These are phyloP conservation scores for Pseudonitzschia delicatissima DNA, from an alignment of 108 stramenopile species.

Conservation along the genomic window DNA sequence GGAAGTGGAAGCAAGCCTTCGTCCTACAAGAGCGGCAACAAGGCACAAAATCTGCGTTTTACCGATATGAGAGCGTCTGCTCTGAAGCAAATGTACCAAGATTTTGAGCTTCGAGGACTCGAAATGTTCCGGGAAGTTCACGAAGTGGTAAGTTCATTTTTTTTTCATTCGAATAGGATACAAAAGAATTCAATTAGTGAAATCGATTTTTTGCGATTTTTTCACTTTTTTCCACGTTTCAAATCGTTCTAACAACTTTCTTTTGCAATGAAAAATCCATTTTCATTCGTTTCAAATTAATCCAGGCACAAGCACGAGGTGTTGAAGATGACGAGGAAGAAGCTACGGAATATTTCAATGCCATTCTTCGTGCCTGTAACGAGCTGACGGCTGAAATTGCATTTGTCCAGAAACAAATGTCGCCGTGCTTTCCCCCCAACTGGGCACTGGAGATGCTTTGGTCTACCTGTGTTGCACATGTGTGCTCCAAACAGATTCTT, in stretches of 20 bases:
- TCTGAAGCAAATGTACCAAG: conserved; percentile 77
- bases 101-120: conserved; percentile 74
- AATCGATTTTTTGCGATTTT: neutral
- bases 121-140: conserved; percentile 75
- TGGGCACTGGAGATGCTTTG: conserved; percentile 85
- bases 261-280: neutral
- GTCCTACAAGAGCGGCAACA: conserved; percentile 4
- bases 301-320: neutral
- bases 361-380: conserved; percentile 78
- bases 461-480: conserved; percentile 82
- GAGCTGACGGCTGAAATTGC: conserved; percentile 80
- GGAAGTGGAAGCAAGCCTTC: neutral
- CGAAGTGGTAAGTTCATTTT: too few species aligned
- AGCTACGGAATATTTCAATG: conserved; percentile 60
- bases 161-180: too few species aligned
- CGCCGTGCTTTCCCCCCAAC: conserved; percentile 83
- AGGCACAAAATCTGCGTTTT: conserved; percentile 55
- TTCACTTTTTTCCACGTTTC: neutral
- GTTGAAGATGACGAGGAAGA: conserved; percentile 61
- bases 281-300: neutral
- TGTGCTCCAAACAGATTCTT: conserved; percentile 80
- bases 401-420: conserved; percentile 81
- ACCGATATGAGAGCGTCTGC: conserved; percentile 87
- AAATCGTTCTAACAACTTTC: neutral
- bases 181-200: neutral